Percentiles rank a stretch among this genome's conserved stretches.
phyloP scores from a whole-genome alignment of 2,329 filamentous ascomycete species.

The Colletotrichum sp. region DNA sequence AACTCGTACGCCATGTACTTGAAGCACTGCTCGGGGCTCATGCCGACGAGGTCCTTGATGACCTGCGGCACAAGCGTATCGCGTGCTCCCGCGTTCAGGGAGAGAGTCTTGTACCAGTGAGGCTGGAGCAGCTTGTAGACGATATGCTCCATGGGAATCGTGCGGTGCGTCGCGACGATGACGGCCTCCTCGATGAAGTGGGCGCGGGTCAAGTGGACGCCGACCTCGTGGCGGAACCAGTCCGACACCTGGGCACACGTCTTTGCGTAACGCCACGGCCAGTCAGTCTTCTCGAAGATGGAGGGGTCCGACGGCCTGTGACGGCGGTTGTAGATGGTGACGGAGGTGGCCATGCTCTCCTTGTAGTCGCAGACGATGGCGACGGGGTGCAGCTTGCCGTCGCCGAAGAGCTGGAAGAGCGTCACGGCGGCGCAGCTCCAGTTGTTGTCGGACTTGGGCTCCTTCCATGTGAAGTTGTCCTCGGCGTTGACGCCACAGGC shows the following conservation, averaged over 20 bases:
- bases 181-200: slow-evolving; percentile 53
- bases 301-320: slow-evolving; percentile 31
- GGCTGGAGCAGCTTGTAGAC: slow-evolving; percentile 47
- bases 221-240: slow-evolving; percentile 52
- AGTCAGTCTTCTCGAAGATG: slow-evolving; percentile 44
- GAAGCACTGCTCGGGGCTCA: slow-evolving; percentile 39
- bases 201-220: slow-evolving; percentile 47
- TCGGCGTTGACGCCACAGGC: slow-evolving; percentile 33
- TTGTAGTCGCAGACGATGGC: slow-evolving; percentile 54
- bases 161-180: slow-evolving; percentile 49
- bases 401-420: slow-evolving; percentile 44
- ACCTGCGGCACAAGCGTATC: slow-evolving; percentile 47
- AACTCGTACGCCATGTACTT: slow-evolving; percentile 43
- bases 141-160: slow-evolving; percentile 43
- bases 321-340: slow-evolving; percentile 54
- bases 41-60: slow-evolving; percentile 44
- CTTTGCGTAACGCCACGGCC: slow-evolving; percentile 58
- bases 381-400: slow-evolving; percentile 51
- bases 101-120: slow-evolving; percentile 55
- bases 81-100: slow-evolving; percentile 51
- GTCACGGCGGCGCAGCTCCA: slow-evolving; percentile 41
- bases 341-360: slow-evolving; percentile 34
- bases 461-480: slow-evolving; percentile 30
- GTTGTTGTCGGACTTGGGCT: slow-evolving; percentile 29
- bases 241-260: slow-evolving; percentile 51